These are phyloP conservation scores for Waltergamsia citrina DNA, from an alignment of 2,329 filamentous ascomycete species.

Conservation along the genomic window DNA sequence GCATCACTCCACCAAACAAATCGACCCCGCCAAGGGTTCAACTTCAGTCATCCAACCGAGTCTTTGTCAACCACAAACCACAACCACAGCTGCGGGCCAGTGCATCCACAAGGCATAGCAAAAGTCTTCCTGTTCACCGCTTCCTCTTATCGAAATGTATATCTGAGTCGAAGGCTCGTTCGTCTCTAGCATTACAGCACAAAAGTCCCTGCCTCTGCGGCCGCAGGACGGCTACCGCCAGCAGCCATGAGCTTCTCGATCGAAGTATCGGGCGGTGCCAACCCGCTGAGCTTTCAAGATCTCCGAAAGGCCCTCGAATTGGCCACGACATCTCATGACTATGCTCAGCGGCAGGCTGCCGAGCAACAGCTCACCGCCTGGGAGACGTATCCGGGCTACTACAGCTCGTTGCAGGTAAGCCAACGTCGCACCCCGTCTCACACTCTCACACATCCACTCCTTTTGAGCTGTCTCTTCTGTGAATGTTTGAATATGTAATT, in stretches of 20 bases:
- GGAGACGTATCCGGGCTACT: conserved; percentile 59
- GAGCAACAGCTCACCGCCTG: conserved; percentile 63
- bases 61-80: no score
- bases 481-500: background rate
- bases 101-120: no score
- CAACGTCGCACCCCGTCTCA: background rate
- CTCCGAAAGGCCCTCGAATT: conserved; percentile 55
- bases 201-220: no score
- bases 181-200: no score
- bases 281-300: conserved; percentile 53
- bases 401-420: conserved; percentile 56
- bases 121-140: no score
- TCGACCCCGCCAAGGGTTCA: no score
- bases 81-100: no score
- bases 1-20: no score
- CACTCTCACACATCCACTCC: background rate
- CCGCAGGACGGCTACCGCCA: background rate
- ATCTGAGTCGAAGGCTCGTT: no score
- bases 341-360: conserved; percentile 55
- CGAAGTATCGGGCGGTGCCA: conserved; percentile 76
- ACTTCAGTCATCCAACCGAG: no score
- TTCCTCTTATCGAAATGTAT: no score
- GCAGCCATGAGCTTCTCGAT: conserved; percentile 57
- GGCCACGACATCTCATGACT: conserved; percentile 49
- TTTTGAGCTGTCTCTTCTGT: background rate